phyloP scores from a whole-genome alignment of 495 filamentous ascomycete species.

The Hyaloscypha variabilis region DNA sequence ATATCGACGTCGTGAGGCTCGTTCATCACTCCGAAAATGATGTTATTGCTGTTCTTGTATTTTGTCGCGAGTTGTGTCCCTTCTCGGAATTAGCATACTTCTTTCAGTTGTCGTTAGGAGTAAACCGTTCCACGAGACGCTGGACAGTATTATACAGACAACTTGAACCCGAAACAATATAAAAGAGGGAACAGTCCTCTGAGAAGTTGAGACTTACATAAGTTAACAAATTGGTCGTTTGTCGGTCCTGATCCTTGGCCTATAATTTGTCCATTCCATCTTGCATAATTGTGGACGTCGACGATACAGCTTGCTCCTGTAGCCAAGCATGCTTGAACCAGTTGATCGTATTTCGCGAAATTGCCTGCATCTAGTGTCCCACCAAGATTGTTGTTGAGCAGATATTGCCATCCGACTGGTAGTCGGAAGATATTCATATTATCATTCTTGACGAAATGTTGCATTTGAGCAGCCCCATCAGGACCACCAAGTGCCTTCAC shows the following conservation, averaged over 20 bases:
- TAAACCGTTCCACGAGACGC: no score
- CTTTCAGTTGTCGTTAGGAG: no score
- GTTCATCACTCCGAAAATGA: conserved; percentile 67
- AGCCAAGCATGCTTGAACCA: conserved; percentile 60
- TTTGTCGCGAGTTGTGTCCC: conserved; percentile 59
- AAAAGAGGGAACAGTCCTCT: no score
- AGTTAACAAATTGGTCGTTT: conserved; percentile 54
- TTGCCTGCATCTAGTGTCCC: conserved; percentile 49
- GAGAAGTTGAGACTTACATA: no score
- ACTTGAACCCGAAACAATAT: no score
- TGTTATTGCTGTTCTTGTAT: conserved; percentile 47
- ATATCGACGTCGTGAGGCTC: conserved; percentile 51
- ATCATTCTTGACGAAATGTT: conserved; percentile 54
- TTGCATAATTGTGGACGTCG: conserved; percentile 62
- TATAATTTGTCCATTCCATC: conserved; percentile 61
- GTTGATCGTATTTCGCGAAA: conserved; percentile 54
- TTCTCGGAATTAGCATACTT: no score
- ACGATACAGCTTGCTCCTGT: conserved; percentile 61
- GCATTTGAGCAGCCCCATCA: conserved; percentile 52
- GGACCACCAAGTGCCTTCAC: conserved; percentile 33
- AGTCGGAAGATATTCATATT: conserved; percentile 59
- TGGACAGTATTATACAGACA: no score
- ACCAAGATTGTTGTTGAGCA: conserved; percentile 51
- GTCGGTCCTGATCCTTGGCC: conserved; percentile 57
- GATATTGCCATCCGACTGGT: conserved; percentile 55